Evolutionary conservation across 2,329 filamentous ascomycete species (phyloP).

Genomic region (Catunica adiposa): DNA sequence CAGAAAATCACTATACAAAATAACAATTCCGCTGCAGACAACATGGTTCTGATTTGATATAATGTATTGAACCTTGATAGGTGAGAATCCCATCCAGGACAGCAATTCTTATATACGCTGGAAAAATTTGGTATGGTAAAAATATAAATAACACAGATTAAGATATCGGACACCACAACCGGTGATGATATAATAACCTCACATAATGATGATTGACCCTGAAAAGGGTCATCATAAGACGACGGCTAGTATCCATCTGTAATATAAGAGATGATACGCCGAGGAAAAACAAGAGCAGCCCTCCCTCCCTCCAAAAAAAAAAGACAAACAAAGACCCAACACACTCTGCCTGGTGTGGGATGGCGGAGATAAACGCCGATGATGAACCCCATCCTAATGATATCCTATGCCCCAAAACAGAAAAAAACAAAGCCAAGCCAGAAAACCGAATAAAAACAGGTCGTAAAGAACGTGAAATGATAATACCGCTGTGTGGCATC

Average conservation of each 20-base stretch:
- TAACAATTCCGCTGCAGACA: no score
- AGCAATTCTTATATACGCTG: neutral
- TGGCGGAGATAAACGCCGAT: neutral
- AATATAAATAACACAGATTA: no score
- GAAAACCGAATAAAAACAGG: constrained; percentile 3
- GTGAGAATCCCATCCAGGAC: neutral
- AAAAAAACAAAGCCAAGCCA: constrained; percentile 1
- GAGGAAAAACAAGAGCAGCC: neutral
- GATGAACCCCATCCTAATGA: neutral
- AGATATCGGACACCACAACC: neutral
- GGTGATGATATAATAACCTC: neutral
- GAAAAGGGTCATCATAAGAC: neutral
- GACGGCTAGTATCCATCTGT: no score
- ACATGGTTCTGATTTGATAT: no score
- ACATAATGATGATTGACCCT: neutral
- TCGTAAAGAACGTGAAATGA: constrained; percentile 2
- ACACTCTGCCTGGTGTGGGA: neutral
- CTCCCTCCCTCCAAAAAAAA: no score
- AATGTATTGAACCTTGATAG: no score
- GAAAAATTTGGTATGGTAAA: neutral
- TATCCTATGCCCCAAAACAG: neutral
- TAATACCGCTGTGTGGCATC: neutral
- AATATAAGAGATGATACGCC: neutral
- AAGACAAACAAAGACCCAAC: neutral
- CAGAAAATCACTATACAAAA: no score